Conservation (phyloP, 2,329 filamentous ascomycete genomes). For the Truncatella angustata region DNA sequence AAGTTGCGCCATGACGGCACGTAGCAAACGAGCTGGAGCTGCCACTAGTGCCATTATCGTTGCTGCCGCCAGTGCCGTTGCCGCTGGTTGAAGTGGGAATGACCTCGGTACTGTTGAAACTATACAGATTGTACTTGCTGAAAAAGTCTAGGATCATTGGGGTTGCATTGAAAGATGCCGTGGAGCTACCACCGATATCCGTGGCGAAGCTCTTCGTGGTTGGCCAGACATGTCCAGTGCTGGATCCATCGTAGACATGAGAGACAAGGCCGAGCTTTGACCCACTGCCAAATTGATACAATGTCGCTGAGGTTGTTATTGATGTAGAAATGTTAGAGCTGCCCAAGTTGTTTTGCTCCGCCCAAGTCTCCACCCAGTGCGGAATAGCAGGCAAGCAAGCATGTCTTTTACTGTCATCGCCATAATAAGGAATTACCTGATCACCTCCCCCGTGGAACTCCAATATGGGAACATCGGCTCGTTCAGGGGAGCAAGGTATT, state of each 20-base stretch:
- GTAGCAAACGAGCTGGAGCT: not conserved
- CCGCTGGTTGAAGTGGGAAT: too few species aligned
- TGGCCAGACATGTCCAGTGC: constrained; percentile 7
- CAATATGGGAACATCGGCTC: constrained; percentile 37
- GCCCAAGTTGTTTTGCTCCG: constrained; percentile 19
- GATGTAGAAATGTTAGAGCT: not conserved
- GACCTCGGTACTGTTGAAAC: not conserved
- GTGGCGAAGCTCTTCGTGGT: not conserved
- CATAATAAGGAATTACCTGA: constrained; percentile 39
- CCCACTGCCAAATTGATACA: not conserved
- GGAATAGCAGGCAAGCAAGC: constrained; percentile 39
- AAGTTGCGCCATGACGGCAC: not conserved
- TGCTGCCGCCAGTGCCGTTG: not conserved
- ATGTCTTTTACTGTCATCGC: constrained; percentile 32
- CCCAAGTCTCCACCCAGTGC: constrained; percentile 34
- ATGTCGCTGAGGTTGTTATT: not conserved
- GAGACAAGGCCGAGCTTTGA: not conserved
- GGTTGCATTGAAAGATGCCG: constrained; percentile 9
- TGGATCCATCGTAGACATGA: constrained; percentile 4
- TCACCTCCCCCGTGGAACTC: constrained; percentile 46
- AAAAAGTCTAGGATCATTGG: constrained; percentile 8
- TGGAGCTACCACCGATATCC: not conserved
- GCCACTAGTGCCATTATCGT: not conserved
- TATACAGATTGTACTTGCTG: not conserved
- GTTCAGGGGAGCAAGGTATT: constrained; percentile 30